These are phyloP conservation scores for Leccinum pachyderme DNA, from an alignment of 1,284 basidiomycete genomes.

Conservation along the genomic window DNA sequence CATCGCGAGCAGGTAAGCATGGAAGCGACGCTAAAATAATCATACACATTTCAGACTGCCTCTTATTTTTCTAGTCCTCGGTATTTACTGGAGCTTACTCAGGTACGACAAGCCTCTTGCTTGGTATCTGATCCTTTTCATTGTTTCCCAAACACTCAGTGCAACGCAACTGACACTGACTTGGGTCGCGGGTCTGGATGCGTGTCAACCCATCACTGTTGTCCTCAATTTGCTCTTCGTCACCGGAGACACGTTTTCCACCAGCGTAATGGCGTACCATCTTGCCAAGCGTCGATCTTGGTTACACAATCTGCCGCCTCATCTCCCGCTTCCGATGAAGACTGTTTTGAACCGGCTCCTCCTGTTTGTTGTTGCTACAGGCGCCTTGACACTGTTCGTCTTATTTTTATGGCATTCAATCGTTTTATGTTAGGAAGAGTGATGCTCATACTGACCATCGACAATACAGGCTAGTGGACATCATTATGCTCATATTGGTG, in stretches of 20 bases:
- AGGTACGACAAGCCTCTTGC: conserved; percentile 14
- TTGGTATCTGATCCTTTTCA: background rate
- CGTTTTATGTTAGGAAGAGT: too few species aligned
- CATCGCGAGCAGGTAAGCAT: conserved; percentile 25
- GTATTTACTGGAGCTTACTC: conserved; percentile 12
- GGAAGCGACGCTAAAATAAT: too few species aligned
- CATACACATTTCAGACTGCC: too few species aligned
- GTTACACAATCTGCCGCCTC: background rate
- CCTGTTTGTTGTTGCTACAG: conserved; percentile 26
- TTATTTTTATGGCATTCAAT: too few species aligned
- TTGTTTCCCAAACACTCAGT: background rate
- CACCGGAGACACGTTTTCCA: conserved; percentile 22
- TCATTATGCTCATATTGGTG: too few species aligned
- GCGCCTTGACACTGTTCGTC: conserved; percentile 17
- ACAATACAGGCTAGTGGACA: too few species aligned
- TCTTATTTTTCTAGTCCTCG: conserved; percentile 15
- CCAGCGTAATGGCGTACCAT: conserved; percentile 26
- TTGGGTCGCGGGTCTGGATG: conserved; percentile 10
- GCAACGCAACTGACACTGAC: conserved; percentile 9
- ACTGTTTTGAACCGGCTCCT: conserved; percentile 24
- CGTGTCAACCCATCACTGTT: conserved; percentile 10
- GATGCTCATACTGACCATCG: too few species aligned
- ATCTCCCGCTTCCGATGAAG: conserved; percentile 15
- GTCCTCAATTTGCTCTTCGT: conserved; percentile 26
- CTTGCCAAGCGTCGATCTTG: conserved; percentile 16